Evolutionary conservation across 108 stramenopile genomes (phyloP), one percentile per base, ranked within the genome.

Genomic region (Cyclotella kingstonii): DNA sequence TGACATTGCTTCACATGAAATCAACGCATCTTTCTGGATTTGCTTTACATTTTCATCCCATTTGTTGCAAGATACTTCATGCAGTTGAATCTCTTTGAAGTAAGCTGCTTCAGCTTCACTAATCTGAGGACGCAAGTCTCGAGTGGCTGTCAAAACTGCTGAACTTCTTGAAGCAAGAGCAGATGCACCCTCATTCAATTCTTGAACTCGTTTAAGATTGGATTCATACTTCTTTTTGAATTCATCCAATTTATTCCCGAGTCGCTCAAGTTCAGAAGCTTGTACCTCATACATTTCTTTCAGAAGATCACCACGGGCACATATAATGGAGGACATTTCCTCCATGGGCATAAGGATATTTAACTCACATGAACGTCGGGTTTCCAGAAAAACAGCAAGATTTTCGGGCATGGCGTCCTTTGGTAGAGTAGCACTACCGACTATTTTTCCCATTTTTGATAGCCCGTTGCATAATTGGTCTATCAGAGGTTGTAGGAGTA

Each of bases 101-200:
- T 84, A 88, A 14, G 78, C 73, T 31, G 47, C 73, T 63, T 91
- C 90, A 14, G 84, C 84, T 50, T 88, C 72, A 21, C 83, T 86
- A 33, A 91, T 70, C 17, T 81, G 82, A 9, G 90, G 86, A 18
- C 66, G 56, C 40, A 88, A 64, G 31, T 86, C 84, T 39, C 80
- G 69, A 36, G 71, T 61, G 8, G 86, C 81, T 19, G 84, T 71
- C 2, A 86, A 53, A 3, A 81, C 58, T 27, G 82, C 81, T 11
- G 81, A 70, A 56, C 84, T 82, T 9, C 86, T 86, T 46, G 84
- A 39, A 10, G 74, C 63, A 55, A 91, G 69, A 27, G 48, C 55
- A 3, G 55, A 51, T 10, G 85, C 72, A 57, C 79, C 86, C 1
- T 54, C 28, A n/a, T 73, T 54, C 15, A 69, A 68, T 19, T 68